Conservation (phyloP, 1,284 basidiomycete species). For the Porogramme epimiltina region DNA sequence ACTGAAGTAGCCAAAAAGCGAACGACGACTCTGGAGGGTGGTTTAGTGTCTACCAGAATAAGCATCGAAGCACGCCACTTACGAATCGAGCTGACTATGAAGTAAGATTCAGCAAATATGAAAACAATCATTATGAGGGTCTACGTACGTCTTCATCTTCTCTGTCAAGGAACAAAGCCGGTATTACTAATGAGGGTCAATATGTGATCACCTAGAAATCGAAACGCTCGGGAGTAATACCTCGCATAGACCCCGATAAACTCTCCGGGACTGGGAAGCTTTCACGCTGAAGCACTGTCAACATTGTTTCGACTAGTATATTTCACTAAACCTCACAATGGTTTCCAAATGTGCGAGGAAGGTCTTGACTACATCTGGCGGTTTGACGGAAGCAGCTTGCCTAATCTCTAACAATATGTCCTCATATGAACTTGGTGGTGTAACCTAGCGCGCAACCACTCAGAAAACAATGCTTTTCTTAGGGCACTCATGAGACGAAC, state of each 20-base stretch:
- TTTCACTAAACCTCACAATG: slow-evolving; percentile 39
- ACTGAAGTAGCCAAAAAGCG: slow-evolving; percentile 77
- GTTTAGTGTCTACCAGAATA: too few species aligned
- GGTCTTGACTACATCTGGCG: slow-evolving; percentile 16
- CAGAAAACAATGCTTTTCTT: not conserved
- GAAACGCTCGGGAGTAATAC: slow-evolving; percentile 33
- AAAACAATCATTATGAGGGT: not conserved
- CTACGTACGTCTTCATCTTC: slow-evolving; percentile 31
- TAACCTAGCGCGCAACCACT: slow-evolving; percentile 33
- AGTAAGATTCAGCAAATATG: not conserved
- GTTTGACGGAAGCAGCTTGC: slow-evolving; percentile 22
- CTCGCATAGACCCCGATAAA: slow-evolving; percentile 63
- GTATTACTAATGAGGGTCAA: slow-evolving; percentile 9
- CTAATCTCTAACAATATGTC: slow-evolving; percentile 36
- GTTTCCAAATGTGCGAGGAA: slow-evolving; percentile 41
- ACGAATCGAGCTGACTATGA: slow-evolving; percentile 24
- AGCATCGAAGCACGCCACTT: slow-evolving; percentile 4
- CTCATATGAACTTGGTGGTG: slow-evolving; percentile 41
- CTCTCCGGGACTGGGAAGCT: slow-evolving; percentile 56
- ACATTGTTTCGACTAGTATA: not conserved
- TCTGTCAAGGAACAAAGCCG: slow-evolving; percentile 16
- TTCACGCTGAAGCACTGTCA: slow-evolving; percentile 37
- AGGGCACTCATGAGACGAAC: slow-evolving; percentile 9
- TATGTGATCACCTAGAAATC: too few species aligned
- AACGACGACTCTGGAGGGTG: slow-evolving; percentile 56